Base-by-base conservation (phyloP, 73 alveolate species). In the Symbiodinium pilosum region DNA sequence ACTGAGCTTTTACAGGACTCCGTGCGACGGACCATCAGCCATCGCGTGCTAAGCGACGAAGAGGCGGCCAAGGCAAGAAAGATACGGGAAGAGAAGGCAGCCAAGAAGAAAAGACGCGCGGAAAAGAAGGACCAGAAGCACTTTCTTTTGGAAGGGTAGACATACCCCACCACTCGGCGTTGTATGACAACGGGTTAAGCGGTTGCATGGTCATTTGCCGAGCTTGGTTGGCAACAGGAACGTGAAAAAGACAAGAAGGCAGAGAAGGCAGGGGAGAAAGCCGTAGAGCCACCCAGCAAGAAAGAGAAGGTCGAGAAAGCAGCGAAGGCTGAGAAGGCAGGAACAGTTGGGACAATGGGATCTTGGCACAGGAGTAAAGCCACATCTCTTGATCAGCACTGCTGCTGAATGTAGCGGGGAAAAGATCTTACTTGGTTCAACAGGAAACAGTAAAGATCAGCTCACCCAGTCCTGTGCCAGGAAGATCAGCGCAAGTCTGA, bases 41-140 rank as follows among this genome's bases (percentile, higher is more conserved):
- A 64, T 11, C 95, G 95, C 47, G 28, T 40, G 28, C 40, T 38
- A 40, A 68, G 39, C 69, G 95, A 64, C 26, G 43, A 64, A 36
- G 95, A 89, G 86, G 87, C 87, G 24, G 51, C n/a, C 47, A 77
- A 14, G 24, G 71, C 51, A 84, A 84, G 87, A 39, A 32, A 89
- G 51, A 40, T n/a, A 24, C 42, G 87, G 14, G 95, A 89, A 43
- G 95, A 84, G 36, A 68, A 64, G 95, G 86, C 73, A 6, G 81
- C 81, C 81, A 64, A 64, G 81, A 64, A 64, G 30, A 24, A n/a
- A 28, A 64, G 81, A 64, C 81, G 81, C 30, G 81, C 81, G 4
- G 81, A 38, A 28, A 64, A 64, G 41, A 64, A 64, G 81, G 81
- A 64, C 81, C 21, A 0, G 21, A 14, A 14, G 14, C 59, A 6